Evolutionary conservation across 306 rosid genomes (phyloP).

Genomic region (Gleditsia sinensis): DNA sequence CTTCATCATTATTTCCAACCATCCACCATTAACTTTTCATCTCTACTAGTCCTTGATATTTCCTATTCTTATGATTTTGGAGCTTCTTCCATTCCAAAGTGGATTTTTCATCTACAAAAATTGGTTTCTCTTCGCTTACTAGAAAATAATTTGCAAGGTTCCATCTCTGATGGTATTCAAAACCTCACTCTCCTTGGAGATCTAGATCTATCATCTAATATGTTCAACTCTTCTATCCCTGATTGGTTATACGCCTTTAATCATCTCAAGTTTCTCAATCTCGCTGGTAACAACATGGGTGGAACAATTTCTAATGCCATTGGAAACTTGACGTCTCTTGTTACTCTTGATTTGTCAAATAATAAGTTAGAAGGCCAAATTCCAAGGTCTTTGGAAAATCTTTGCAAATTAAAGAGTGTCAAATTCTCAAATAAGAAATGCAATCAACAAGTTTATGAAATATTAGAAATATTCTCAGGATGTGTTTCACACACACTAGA

Average conservation of each 20-base stretch:
- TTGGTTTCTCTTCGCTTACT: neutral
- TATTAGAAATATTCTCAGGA: neutral
- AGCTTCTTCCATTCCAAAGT: neutral
- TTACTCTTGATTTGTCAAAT: neutral
- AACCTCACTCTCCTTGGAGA: conserved; percentile 29
- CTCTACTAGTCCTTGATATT: neutral
- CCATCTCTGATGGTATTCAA: neutral
- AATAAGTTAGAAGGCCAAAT: neutral
- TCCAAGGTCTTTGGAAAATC: conserved; percentile 4
- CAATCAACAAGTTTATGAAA: neutral
- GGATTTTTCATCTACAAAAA: neutral
- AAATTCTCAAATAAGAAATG: neutral
- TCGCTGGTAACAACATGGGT: rapidly evolving
- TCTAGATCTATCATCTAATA: neutral
- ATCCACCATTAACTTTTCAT: neutral
- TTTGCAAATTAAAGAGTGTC: conserved; percentile 8
- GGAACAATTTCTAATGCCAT: neutral
- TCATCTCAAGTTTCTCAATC: conserved; percentile 7
- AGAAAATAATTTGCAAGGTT: neutral
- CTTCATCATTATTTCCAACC: neutral
- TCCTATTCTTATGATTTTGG: neutral
- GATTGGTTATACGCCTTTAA: neutral
- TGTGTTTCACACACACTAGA: neutral
- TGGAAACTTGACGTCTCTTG: conserved; percentile 26
- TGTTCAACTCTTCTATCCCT: conserved; percentile 23